Base-by-base conservation (phyloP, 2,329 filamentous ascomycete species). In the Aphanocladium album region DNA sequence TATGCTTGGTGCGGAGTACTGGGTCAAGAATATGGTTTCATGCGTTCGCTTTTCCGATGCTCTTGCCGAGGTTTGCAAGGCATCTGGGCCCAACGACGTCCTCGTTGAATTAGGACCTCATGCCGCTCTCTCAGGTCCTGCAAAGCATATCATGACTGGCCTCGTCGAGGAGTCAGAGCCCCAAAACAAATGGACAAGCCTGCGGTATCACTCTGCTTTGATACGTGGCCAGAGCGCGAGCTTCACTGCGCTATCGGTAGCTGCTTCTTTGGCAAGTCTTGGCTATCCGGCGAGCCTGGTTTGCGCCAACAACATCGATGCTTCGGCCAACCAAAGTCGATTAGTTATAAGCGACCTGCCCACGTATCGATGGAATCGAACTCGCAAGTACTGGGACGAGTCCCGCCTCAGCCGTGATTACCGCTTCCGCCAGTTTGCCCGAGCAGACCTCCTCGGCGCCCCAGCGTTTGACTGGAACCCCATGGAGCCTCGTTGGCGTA, bases 81-180 rank as follows among this genome's bases (percentile, higher is more conserved):
- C 5, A 30, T 30, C 30, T 30, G 30, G 9, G 30, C 5, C 9
- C 9, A 11, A 6, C 5, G 35, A 39, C 12, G 3, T 39, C 7
- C 6, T 39, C 35, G 56, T 70, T 30, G 68, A 69, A 58, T 64
- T 70, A 60, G 68, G 68, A 3, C 66, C 68, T 30, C 68, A 70
- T 50, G 54, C 65, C 7, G 67, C 67, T 4, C 56, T 70, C 12
- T 64, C 64, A 54, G 66, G 67, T 1, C 66, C 68, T 25, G 56
- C 58, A 35, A 62, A 62, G 23, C 67, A 70, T 62, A 67, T 62
- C 27, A 25, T 62, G 6, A 57, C 65, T 58, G 52, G 63, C 14
- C 43, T 68, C 11, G 70, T n/a, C n/a, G n/a, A n/a, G n/a, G n/a
- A n/a, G n/a, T n/a, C n/a, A n/a, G 30, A 30, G 9, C 5, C 5